Evolutionary conservation across 1,139 yeast species (phyloP), one percentile per base, ranked within the genome.

Genomic region (Lodderomyces pseudojiufengensis): DNA sequence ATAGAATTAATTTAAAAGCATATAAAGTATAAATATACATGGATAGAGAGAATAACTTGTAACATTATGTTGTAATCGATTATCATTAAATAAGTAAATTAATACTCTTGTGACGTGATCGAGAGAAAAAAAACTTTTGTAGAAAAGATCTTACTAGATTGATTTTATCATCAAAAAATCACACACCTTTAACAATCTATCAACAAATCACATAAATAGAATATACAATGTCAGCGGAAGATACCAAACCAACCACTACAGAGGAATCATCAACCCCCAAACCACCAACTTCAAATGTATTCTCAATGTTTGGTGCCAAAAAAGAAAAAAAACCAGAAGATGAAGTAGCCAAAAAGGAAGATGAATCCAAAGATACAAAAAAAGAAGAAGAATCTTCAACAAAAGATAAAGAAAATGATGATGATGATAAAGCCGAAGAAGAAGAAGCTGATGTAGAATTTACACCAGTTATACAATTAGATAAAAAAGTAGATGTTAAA

Each of bases 361-460:
- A 24, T 25, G 24, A 25, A 18, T 9, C 25, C 57, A 55, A 40
- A 55, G 52, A 31, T 5, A 9, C 24, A 75, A 73, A 61, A 71
- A 73, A 61, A 29, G 53, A 57, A 26, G 57, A 55, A 33, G 36
- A 31, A 21, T 12, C 21, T 14, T 21, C 9, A 22, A 9, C 22
- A 20, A 53, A 58, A 31, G 60, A 58, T 28, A 52, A 56, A 24
- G 57, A 65, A 37, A 50, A 57, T 18, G 65, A 63, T 14, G 76
- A 65, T 5, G 78, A 66, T 2, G 82, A 66, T 31, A 83, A 71
- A 12, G 95, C 81, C 39, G 94, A 76, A 16, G 92, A 84, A 55
- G 97, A 86, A 61, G 86, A 87, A 47, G 90, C 87, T 43, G 97
- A 92, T 53, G 94, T 92, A 43, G 96, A 92, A 63, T 94, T 92